phyloP scores from a whole-genome alignment of 192 early-diverging fungal species.

The Backusella morwellensis region DNA sequence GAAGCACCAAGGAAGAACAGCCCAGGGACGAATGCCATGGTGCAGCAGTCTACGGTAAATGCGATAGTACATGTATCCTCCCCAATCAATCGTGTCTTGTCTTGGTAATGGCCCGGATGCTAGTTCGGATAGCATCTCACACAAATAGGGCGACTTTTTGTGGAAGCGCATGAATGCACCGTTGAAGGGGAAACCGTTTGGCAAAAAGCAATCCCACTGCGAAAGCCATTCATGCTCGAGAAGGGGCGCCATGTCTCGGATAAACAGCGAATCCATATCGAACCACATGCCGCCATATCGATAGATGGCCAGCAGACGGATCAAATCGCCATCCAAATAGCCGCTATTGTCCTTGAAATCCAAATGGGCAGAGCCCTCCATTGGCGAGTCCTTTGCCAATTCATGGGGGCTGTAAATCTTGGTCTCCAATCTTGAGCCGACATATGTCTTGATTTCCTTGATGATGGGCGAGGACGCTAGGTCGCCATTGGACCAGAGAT shows the following conservation, averaged over 20 bases:
- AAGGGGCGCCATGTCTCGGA: conserved; percentile 41
- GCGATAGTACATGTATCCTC: conserved; percentile 38
- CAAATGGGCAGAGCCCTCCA: conserved; percentile 33
- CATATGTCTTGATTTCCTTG: conserved; percentile 24
- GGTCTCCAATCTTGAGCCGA: conserved; percentile 24
- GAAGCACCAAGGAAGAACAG: conserved; percentile 45
- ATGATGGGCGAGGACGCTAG: conserved; percentile 18
- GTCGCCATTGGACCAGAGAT: conserved; percentile 45
- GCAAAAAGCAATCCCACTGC: conserved; percentile 49
- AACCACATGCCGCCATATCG: conserved; percentile 49
- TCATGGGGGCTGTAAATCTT: conserved; percentile 23
- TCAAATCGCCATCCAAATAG: conserved; percentile 44
- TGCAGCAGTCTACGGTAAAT: conserved; percentile 37
- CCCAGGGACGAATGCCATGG: conserved; percentile 36
- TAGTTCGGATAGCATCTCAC: conserved; percentile 42
- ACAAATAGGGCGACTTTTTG: conserved; percentile 42
- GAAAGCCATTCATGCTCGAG: conserved; percentile 42
- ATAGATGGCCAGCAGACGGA: conserved; percentile 41
- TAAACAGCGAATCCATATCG: conserved; percentile 46
- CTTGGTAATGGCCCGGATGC: conserved; percentile 36
- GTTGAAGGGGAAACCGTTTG: conserved; percentile 39
- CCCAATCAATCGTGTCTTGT: conserved; percentile 39
- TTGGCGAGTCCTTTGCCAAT: conserved; percentile 28
- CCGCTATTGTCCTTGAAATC: conserved; percentile 36
- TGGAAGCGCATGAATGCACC: conserved; percentile 46